Evolutionary conservation across 345 rosid species (phyloP).

Genomic region (Gossypium anomalum): DNA sequence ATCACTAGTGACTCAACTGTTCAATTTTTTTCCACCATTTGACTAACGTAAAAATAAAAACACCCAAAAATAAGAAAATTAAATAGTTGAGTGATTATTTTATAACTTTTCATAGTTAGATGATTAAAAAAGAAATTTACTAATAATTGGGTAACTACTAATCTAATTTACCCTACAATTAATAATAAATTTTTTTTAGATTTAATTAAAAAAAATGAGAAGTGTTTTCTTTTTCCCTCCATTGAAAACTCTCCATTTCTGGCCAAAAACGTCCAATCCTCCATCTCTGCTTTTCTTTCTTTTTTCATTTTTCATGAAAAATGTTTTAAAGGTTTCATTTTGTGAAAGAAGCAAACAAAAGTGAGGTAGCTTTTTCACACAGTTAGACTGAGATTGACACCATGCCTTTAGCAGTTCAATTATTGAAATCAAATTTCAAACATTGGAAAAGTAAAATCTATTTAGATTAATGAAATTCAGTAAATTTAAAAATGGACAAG

Average conservation of each 20-base stretch:
- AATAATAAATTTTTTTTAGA: too few relatives aligned
- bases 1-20: rapidly evolving
- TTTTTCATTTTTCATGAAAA: neutral
- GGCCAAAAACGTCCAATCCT: neutral
- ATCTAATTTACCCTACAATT: too few relatives aligned
- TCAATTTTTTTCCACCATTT: too few relatives aligned
- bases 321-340: neutral
- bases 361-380: neutral
- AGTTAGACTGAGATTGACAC: neutral
- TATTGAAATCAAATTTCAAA: neutral
- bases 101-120: too few relatives aligned
- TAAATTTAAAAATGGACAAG: neutral
- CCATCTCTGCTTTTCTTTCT: neutral
- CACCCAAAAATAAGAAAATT: rapidly evolving
- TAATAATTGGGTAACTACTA: too few relatives aligned
- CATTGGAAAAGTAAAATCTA: neutral
- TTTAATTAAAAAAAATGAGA: too few relatives aligned
- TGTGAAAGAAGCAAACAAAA: neutral
- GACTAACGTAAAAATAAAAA: too few relatives aligned
- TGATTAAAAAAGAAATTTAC: too few relatives aligned
- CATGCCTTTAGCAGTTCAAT: neutral
- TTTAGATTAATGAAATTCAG: neutral
- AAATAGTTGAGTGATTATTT: too few relatives aligned
- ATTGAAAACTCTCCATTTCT: too few relatives aligned
- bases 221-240: too few relatives aligned